Evolutionary conservation across 176 grass and related monocot species (phyloP).

Genomic region (barley (Hordeum vulgare)): MorexV3_pseudomolecules_assembly NC_058520.1:3447430-3447929

Average conservation of each 20-base stretch:
- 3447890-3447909: background rate
- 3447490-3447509: too few species aligned
- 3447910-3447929: background rate
- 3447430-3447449: background rate
- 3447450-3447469: background rate
- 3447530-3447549: too few species aligned
- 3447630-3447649: background rate
- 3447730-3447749: background rate
- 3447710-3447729: background rate
- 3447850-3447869: background rate
- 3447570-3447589: background rate
- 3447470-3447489: too few species aligned
- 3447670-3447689: background rate
- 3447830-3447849: background rate
- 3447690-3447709: background rate
- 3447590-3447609: background rate
- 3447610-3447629: background rate
- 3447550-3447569: too few species aligned
- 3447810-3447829: slow-evolving; percentile 9
- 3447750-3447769: background rate
- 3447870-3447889: background rate
- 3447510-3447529: too few species aligned
- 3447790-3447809: background rate
- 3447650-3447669: background rate
- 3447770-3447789: background rate